These are phyloP conservation scores for Aspergillus bombycis DNA, from an alignment of 2,329 filamentous ascomycete genomes.

Conservation along the genomic window DNA sequence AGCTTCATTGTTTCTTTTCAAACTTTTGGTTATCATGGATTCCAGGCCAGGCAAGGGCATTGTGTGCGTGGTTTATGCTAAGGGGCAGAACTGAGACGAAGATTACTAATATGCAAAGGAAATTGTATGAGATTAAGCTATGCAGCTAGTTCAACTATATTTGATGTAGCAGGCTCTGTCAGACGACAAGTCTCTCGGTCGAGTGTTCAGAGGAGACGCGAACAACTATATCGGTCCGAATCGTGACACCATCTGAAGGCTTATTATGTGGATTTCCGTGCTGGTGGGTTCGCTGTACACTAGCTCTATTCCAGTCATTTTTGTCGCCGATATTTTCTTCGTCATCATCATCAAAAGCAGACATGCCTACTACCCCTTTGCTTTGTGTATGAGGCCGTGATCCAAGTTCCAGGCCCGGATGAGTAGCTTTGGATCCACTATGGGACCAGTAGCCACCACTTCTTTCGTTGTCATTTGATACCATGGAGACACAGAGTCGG, in stretches of 20 bases:
- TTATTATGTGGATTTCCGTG: background rate
- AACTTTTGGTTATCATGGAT: background rate
- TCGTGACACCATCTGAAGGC: background rate
- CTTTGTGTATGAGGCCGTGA: constrained; percentile 2
- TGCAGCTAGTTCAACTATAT: background rate
- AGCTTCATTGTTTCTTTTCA: background rate
- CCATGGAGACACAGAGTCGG: constrained; percentile 34
- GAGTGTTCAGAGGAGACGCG: background rate
- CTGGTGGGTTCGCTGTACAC: background rate
- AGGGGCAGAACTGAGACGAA: background rate
- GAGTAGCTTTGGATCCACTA: constrained; percentile 12
- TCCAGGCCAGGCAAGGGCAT: background rate
- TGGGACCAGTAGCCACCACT: constrained; percentile 27
- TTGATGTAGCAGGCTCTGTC: background rate
- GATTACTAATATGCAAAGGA: background rate
- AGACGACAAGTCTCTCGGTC: background rate
- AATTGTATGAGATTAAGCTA: background rate
- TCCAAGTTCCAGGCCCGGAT: constrained; percentile 7
- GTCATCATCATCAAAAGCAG: background rate
- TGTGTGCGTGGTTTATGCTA: background rate
- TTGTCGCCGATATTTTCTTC: background rate
- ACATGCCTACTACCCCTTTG: constrained; percentile 8
- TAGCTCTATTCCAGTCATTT: background rate
- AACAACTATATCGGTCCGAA: background rate
- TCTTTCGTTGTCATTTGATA: constrained; percentile 19